Percentiles rank a stretch among this genome's conserved stretches.
Evolutionary conservation across 148 eudicot genomes (phyloP).

Genomic region (Vaccinium vitisidaea): DNA sequence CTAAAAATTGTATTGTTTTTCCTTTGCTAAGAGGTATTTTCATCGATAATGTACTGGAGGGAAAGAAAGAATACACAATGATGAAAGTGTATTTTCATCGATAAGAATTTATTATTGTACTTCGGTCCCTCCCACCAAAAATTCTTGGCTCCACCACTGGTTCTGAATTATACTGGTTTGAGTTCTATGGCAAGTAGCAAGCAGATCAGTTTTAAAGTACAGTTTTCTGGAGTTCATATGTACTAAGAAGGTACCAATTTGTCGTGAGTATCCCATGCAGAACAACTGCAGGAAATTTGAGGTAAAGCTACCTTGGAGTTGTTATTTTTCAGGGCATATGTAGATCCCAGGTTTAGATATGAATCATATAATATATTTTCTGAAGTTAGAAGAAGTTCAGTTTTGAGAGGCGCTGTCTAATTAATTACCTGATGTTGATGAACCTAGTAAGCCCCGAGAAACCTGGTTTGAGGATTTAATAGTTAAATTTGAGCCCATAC

Average conservation of each 20-base stretch:
- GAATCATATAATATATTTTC: background rate
- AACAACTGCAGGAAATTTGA: background rate
- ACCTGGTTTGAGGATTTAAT: background rate
- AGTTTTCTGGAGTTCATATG: background rate
- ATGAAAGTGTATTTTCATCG: no score
- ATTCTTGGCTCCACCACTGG: background rate
- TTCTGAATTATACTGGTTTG: background rate
- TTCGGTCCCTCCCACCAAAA: background rate
- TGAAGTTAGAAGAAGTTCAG: background rate
- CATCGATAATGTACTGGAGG: no score
- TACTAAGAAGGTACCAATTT: background rate
- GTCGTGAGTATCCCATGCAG: background rate
- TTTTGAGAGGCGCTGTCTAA: background rate
- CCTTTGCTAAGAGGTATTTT: background rate
- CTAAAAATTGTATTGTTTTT: background rate
- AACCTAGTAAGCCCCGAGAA: background rate
- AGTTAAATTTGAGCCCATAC: background rate
- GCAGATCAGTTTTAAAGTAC: background rate
- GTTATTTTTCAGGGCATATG: background rate
- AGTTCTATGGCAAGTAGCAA: background rate
- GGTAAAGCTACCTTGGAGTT: background rate
- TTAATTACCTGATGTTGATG: background rate
- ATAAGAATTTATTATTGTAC: background rate
- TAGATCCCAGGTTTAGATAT: background rate
- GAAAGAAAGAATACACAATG: no score